These are phyloP conservation scores for Cercospora sp. DNA, from an alignment of 2,329 filamentous ascomycete species.

Conservation along the genomic window DNA sequence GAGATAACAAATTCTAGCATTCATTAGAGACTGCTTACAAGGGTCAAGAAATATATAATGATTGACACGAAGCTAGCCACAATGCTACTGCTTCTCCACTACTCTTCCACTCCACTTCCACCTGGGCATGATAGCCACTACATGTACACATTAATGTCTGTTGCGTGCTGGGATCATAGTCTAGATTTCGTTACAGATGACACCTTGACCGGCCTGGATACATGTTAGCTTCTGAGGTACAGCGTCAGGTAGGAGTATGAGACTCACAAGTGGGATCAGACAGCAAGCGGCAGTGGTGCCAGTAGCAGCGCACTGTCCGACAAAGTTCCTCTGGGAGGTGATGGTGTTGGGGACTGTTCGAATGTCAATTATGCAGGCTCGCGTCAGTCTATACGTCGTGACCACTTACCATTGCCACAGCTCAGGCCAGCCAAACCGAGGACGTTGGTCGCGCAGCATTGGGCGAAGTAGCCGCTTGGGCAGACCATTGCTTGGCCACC, in stretches of 20 bases:
- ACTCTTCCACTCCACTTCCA: not conserved
- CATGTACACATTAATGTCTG: not conserved
- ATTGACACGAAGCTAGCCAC: not conserved
- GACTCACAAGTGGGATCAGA: constrained; percentile 3
- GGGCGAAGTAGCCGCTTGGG: constrained; percentile 3
- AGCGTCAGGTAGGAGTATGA: not conserved
- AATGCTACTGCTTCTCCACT: not conserved
- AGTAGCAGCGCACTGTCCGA: not conserved
- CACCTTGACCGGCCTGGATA: not conserved
- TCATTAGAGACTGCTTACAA: not conserved
- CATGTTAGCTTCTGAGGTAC: not conserved
- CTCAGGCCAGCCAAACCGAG: constrained; percentile 1
- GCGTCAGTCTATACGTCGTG: not conserved
- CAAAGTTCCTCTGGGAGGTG: not conserved
- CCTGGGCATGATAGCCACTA: not conserved
- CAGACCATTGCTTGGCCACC: not conserved
- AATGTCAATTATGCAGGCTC: not conserved
- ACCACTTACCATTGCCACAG: constrained; percentile 1
- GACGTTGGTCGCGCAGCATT: constrained; percentile 12
- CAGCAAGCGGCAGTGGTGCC: constrained; percentile 6
- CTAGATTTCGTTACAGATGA: constrained; percentile 10
- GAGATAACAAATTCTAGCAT: not conserved
- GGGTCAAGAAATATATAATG: not conserved
- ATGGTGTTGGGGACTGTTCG: not conserved
- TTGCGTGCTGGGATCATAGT: not conserved